phyloP scores from a whole-genome alignment of 2,329 filamentous ascomycete genomes.

The Aspergillus persii region DNA sequence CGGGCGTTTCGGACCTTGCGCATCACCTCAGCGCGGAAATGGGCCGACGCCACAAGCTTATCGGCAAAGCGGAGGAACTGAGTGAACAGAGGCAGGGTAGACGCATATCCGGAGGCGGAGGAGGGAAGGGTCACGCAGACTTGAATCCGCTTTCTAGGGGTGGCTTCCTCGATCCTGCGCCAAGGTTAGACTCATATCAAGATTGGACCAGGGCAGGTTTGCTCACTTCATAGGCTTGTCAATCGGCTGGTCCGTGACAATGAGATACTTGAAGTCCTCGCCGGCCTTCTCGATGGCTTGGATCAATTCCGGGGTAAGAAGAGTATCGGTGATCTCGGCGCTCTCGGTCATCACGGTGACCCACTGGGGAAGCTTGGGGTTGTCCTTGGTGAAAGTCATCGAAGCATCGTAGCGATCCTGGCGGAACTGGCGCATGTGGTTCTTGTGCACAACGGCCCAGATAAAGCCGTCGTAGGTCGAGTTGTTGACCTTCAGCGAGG shows the following conservation, averaged over 20 bases:
- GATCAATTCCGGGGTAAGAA: constrained; percentile 85
- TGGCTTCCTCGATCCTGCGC: constrained; percentile 73
- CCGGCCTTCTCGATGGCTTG: constrained; percentile 76
- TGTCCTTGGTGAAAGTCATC: constrained; percentile 89
- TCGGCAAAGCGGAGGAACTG: constrained; percentile 86
- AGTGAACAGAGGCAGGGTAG: constrained; percentile 71
- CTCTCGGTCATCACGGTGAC: constrained; percentile 94
- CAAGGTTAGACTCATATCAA: not conserved
- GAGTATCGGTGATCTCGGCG: constrained; percentile 83
- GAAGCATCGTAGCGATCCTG: constrained; percentile 94
- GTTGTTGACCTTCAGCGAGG: constrained; percentile 49
- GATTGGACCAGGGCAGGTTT: constrained; percentile 14
- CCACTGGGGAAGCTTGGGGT: constrained; percentile 85
- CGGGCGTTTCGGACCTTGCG: constrained; percentile 79
- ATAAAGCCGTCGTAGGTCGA: constrained; percentile 84
- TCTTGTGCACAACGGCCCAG: constrained; percentile 94
- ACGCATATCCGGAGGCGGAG: constrained; percentile 58
- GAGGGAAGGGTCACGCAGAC: constrained; percentile 71
- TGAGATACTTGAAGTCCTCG: constrained; percentile 78
- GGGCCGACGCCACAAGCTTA: constrained; percentile 68
- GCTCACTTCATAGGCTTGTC: constrained; percentile 83
- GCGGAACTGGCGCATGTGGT: constrained; percentile 82
- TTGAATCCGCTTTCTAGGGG: constrained; percentile 81
- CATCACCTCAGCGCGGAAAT: constrained; percentile 86
- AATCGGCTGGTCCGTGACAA: constrained; percentile 83